A percentile compares a stretch with the other conserved stretches of the same genome.
These are phyloP conservation scores for Hymenoscyphus scutula DNA, from an alignment of 2,329 filamentous ascomycete genomes.

Conservation along the genomic window DNA sequence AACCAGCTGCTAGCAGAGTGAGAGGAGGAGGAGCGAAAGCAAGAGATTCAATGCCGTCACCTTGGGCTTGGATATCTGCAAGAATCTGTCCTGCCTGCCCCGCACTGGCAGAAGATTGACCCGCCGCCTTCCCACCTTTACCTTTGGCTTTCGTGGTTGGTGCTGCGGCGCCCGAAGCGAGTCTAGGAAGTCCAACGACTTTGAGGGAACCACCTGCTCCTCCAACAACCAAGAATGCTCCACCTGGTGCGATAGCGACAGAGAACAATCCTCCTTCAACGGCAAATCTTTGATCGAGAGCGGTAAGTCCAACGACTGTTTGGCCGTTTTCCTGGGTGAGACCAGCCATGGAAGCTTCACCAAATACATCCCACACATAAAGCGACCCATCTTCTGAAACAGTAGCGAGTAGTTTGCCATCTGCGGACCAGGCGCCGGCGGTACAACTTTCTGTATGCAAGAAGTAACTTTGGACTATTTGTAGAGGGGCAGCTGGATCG, in stretches of 20 bases:
- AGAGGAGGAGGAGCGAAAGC: conserved; percentile 56
- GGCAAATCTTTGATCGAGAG: conserved; percentile 82
- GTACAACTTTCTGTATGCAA: conserved; percentile 84
- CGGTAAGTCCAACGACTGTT: conserved; percentile 73
- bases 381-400: conserved; percentile 86
- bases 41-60: conserved; percentile 75
- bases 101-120: conserved; percentile 38
- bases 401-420: conserved; percentile 82
- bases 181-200: conserved; percentile 76
- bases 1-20: conserved; percentile 61
- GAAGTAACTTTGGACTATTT: conserved; percentile 89
- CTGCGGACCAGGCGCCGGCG: conserved; percentile 85
- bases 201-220: conserved; percentile 85
- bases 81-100: conserved; percentile 71
- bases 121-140: conserved; percentile 38
- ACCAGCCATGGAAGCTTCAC: conserved; percentile 46
- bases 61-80: conserved; percentile 77
- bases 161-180: conserved; percentile 31
- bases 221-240: conserved; percentile 78
- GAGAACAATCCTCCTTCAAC: conserved; percentile 91
- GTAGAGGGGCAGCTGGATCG: conserved; percentile 51
- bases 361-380: conserved; percentile 74
- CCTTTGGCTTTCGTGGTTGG: conserved; percentile 30
- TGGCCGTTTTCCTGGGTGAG: conserved; percentile 55
- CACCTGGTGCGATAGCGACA: conserved; percentile 76